A percentile compares a stretch with the other conserved stretches of the same genome.
Evolutionary conservation across 1,284 basidiomycete species (phyloP).

Genomic region (Puccinia novopanici): DNA sequence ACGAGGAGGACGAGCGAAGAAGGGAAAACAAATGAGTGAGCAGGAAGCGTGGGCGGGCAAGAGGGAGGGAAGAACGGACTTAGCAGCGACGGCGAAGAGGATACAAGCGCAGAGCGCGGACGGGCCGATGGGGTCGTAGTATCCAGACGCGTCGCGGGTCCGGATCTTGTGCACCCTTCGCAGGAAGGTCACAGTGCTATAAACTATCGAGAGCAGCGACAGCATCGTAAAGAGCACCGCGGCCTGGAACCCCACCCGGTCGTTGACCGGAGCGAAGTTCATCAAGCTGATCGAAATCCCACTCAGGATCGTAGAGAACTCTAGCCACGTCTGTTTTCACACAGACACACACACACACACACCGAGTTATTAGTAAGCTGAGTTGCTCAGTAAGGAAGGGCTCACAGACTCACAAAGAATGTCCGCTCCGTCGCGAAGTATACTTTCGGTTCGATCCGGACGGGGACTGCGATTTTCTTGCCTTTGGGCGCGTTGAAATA

Average conservation of each 20-base stretch:
- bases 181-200: constrained; percentile 84
- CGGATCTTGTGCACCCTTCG: constrained; percentile 77
- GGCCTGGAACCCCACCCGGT: constrained; percentile 76
- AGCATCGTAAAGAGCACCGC: constrained; percentile 84
- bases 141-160: constrained; percentile 10
- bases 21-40: not conserved
- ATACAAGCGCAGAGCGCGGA: constrained; percentile 21
- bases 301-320: constrained; percentile 84
- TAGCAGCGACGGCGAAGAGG: constrained; percentile 30
- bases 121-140: constrained; percentile 37
- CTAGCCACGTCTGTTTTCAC: constrained; percentile 70
- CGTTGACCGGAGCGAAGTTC: constrained; percentile 79
- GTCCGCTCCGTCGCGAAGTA: constrained; percentile 95
- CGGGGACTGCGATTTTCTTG: constrained; percentile 86
- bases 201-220: constrained; percentile 84
- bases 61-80: constrained; percentile 8
- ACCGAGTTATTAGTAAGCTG: not conserved
- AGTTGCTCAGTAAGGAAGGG: constrained; percentile 47
- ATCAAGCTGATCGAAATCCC: constrained; percentile 71
- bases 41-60: too few relatives aligned
- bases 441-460: constrained; percentile 94
- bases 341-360: too few relatives aligned
- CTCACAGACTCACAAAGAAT: constrained; percentile 67
- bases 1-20: not conserved
- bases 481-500: constrained; percentile 80